Base-by-base conservation (phyloP, 768 basidiomycete genomes). In the Termitomyces sp. region DNA sequence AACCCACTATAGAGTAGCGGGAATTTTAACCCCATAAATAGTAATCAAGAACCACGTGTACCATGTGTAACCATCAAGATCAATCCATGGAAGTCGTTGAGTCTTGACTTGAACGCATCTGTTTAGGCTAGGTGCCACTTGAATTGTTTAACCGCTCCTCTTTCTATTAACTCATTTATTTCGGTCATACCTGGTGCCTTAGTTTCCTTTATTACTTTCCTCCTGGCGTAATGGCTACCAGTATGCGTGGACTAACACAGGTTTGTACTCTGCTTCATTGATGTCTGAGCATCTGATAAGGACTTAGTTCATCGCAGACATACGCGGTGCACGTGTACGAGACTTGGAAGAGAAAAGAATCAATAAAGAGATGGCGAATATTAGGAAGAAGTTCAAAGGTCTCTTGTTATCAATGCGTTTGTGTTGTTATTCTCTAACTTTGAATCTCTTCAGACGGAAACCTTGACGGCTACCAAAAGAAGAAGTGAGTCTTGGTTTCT, bases 331-430 rank as follows among this genome's bases (percentile, higher is more conserved):
- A 49, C 79, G 96, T 56, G 95, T 98, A 21, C 85, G 96, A 54
- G 97, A 99, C 71, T 75, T 98, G 52, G 97, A 99, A 69, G 96
- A 98, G 80, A 98, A 98, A 74, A 79, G 97, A 54, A 97, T 99
- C 64, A 99, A 99, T 76, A 95, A 98, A 73, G 97, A 99, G 75
- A 98, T 99, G 97, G 97, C 97, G 0, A 98, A 99, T 66, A 99
- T 99, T 60, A 80, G 97, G 59, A 96, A 97, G 79, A 94, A 96
- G 72, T 98, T 99, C 79, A 98, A 98, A 81, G 93, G 94, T 90
- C 12, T 44, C 30, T 47, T 16, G 19, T 25, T n/a, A 48, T 37
- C 46, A 21, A 19, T 25, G n/a, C 17, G 10, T 16, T 34, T 27
- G 14, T 21, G 27, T 14, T 46, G 30, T 10, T 54, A 5, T 23